Percentiles rank a stretch among this genome's conserved stretches.
These are phyloP conservation scores for Alternaria sp. DNA, from an alignment of 2,329 filamentous ascomycete species.

Conservation along the genomic window DNA sequence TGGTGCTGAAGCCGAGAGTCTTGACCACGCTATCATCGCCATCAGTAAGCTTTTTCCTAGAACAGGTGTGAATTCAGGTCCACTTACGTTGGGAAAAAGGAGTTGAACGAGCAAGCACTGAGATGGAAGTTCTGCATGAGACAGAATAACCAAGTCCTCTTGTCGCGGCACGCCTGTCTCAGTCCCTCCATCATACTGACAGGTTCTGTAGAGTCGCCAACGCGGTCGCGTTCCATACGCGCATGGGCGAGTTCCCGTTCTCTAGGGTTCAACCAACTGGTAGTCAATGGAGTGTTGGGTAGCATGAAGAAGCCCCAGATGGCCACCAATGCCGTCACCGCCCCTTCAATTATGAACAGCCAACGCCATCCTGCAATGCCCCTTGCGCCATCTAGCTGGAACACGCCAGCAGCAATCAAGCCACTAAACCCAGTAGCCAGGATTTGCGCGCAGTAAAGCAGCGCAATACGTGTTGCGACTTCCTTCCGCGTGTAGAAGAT, in stretches of 20 bases:
- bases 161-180: constrained; percentile 39
- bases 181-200: constrained; percentile 40
- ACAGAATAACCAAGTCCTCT: constrained; percentile 43
- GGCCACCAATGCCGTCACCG: constrained; percentile 36
- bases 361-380: constrained; percentile 52
- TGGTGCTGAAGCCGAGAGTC: constrained; percentile 49
- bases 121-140: constrained; percentile 44
- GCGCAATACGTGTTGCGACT: constrained; percentile 47
- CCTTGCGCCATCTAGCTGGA: constrained; percentile 40
- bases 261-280: constrained; percentile 55
- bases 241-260: constrained; percentile 54
- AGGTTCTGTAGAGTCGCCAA: constrained; percentile 52
- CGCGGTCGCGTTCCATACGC: constrained; percentile 57
- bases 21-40: constrained; percentile 38
- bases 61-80: not conserved
- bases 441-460: constrained; percentile 52
- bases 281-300: constrained; percentile 47
- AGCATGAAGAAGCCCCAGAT: constrained; percentile 41
- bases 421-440: constrained; percentile 55
- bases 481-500: constrained; percentile 71
- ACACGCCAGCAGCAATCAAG: constrained; percentile 53
- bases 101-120: constrained; percentile 42
- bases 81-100: constrained; percentile 44
- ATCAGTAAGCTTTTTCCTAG: not conserved
- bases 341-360: constrained; percentile 50